Conservation (phyloP, 2,329 filamentous ascomycete genomes). For the Aureobasidium melanogenum region DNA sequence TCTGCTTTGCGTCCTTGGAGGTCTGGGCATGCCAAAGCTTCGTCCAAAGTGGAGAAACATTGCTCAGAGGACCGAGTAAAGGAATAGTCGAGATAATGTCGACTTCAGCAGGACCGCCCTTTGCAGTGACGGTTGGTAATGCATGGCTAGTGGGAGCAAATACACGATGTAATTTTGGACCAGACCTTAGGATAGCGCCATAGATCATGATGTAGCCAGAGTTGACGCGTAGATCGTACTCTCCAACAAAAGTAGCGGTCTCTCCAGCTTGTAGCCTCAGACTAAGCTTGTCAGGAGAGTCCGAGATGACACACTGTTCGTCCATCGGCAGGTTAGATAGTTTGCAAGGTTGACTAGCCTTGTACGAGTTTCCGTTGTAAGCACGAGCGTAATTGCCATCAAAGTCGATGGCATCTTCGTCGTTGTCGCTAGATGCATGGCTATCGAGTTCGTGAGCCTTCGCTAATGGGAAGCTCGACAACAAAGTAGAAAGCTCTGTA, state of each 20-base stretch:
- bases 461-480: conserved; percentile 10
- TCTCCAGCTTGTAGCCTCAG: conserved; percentile 21
- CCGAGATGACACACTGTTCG: conserved; percentile 12
- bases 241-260: conserved; percentile 45
- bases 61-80: conserved; percentile 46
- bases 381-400: background rate
- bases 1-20: conserved; percentile 19
- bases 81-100: conserved; percentile 42
- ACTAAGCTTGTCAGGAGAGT: conserved; percentile 14
- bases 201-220: conserved; percentile 56
- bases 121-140: conserved; percentile 54
- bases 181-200: conserved; percentile 51
- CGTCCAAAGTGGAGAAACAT: conserved; percentile 57
- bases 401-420: background rate
- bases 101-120: conserved; percentile 43
- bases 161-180: conserved; percentile 44
- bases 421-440: conserved; percentile 8
- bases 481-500: background rate
- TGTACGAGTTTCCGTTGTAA: background rate
- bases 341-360: background rate
- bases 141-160: conserved; percentile 62
- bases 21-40: conserved; percentile 48
- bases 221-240: conserved; percentile 55
- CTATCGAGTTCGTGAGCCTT: conserved; percentile 16
- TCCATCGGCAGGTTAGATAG: conserved; percentile 15